phyloP scores from a whole-genome alignment of 2,329 filamentous ascomycete species.

The Colletotrichum godetiae region DNA sequence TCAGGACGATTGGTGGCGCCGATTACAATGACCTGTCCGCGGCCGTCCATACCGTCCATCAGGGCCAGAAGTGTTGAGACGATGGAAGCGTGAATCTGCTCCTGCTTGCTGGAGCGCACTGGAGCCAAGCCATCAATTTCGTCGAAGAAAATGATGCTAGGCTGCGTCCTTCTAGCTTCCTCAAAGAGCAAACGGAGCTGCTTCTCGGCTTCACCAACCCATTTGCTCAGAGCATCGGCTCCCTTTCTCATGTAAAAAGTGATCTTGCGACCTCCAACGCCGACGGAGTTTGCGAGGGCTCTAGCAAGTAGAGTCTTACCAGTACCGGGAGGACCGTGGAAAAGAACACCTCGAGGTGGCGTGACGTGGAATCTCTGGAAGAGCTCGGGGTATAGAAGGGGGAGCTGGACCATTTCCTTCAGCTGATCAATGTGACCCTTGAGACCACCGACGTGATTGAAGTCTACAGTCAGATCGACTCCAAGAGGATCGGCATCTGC shows the following conservation, averaged over 20 bases:
- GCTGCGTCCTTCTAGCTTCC: conserved; percentile 93
- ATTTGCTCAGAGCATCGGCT: conserved; percentile 96
- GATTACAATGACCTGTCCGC: conserved; percentile 97
- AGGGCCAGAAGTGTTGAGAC: conserved; percentile 92
- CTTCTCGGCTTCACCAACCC: conserved; percentile 97
- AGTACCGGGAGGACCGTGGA: conserved; percentile 96
- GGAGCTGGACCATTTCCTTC: conserved; percentile 98
- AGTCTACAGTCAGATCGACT: conserved; percentile 91
- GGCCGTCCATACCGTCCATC: conserved; percentile 99
- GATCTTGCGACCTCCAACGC: conserved; percentile 89
- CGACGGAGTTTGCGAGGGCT: conserved; percentile 90
- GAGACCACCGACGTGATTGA: conserved; percentile 92
- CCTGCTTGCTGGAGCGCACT: conserved; percentile 96
- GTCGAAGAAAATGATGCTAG: conserved; percentile 99
- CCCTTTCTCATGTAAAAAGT: conserved; percentile 99
- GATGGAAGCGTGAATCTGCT: conserved; percentile 98
- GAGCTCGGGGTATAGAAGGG: conserved; percentile 92
- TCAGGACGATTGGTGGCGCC: conserved; percentile 98
- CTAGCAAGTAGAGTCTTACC: conserved; percentile 97
- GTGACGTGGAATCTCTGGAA: conserved; percentile 93
- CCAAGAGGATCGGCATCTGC: conserved; percentile 95
- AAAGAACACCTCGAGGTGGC: conserved; percentile 92
- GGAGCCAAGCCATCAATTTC: conserved; percentile 98
- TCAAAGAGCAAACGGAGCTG: conserved; percentile 94
- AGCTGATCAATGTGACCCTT: conserved; percentile 95